Evolutionary conservation across 192 early-diverging fungal genomes (phyloP).

Genomic region (Coemansia sp.): DNA sequence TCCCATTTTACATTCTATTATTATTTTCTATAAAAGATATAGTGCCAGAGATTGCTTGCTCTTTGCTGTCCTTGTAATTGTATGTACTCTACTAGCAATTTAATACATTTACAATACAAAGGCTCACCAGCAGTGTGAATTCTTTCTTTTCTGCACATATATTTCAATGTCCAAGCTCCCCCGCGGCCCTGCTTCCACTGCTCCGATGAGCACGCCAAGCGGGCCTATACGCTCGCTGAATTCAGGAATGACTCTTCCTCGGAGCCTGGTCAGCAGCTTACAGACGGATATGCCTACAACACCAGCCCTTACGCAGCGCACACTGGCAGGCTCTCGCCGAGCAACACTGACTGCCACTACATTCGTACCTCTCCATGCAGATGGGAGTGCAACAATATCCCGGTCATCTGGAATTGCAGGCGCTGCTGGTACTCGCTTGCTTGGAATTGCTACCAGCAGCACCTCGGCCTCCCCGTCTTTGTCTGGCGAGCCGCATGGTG

Average conservation of each 20-base stretch:
- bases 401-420: slow-evolving; percentile 44
- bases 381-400: slow-evolving; percentile 8
- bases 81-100: no score
- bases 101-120: no score
- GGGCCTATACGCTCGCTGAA: slow-evolving; percentile 36
- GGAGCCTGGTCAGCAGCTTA: slow-evolving; percentile 25
- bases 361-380: slow-evolving; percentile 22
- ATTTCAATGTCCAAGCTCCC: slow-evolving; percentile 46
- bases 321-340: slow-evolving; percentile 21
- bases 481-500: background rate
- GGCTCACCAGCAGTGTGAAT: no score
- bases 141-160: background rate
- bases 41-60: no score
- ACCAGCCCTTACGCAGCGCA: slow-evolving; percentile 40
- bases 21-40: no score
- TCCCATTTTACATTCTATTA: no score
- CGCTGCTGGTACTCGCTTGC: slow-evolving; percentile 5
- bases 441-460: slow-evolving; percentile 18
- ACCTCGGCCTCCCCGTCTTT: slow-evolving; percentile 12
- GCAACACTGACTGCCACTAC: slow-evolving; percentile 40
- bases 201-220: slow-evolving; percentile 4
- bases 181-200: slow-evolving; percentile 23
- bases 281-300: slow-evolving; percentile 25
- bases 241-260: slow-evolving; percentile 40
- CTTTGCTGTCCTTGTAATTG: no score